Evolutionary conservation across 352 stramenopile genomes (phyloP), one percentile per base, ranked within the genome.

Genomic region (Phytophthora podocarpi): DNA sequence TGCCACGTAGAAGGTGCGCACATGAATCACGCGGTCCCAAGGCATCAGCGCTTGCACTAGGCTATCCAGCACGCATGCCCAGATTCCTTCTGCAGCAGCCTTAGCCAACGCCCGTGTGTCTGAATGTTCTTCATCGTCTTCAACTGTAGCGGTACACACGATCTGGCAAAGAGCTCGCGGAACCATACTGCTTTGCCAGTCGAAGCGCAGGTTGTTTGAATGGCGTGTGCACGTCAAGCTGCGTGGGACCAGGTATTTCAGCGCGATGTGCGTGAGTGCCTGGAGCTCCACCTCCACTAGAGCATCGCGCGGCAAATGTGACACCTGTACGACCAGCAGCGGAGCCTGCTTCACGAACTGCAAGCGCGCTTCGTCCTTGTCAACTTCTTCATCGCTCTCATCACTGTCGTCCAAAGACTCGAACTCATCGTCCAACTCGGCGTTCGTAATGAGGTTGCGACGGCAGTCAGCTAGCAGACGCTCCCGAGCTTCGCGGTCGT

Each of bases 271-370:
- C 10, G 82, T 91, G 20, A 96, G 64, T 13, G 84, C 82, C 56
- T 91, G 77, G 2, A 93, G 67, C 47, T 96, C 87, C 9, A 90
- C 76, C 23, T 96, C 87, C 2, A 94, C 75, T 1, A 91, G 74
- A 23, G 83, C 85, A 37, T 82, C 60, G 13, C 83, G 79, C 4
- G 87, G 87, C 51, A 96, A 57, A 40, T 67, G 74, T 18, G 85
- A 87, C n/a, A 94, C 64, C 37, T 89, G 72, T 20, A 93, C 67
- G 11, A 85, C 67, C 36, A 91, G 56, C 41, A 93, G 24, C 16
- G 87, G 87, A 5, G 69, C 62, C n/a, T 81, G 34, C 26, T 58
- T 65, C 6, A 77, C 82, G 10, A 94, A 70, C 26, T 62, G 56
- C 2, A 88, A 30, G 3, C 66, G 76, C 15, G 60, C 64, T 27